Base-by-base conservation (phyloP, 2,329 filamentous ascomycete species). In the Fusarium hainanense region DNA sequence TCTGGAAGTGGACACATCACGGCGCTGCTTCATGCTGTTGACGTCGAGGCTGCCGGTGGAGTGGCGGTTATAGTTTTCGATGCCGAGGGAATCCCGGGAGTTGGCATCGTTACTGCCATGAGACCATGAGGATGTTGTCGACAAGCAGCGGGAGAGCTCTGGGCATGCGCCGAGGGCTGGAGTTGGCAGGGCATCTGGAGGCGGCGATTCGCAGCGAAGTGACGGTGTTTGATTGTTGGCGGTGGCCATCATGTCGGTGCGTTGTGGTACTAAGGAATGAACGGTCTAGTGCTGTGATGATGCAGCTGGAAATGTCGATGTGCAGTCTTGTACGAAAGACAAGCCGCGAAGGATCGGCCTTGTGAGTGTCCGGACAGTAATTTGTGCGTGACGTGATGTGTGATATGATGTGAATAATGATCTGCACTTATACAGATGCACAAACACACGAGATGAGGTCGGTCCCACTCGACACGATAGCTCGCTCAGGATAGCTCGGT, bases 141-240 rank as follows among this genome's bases (percentile, higher is more conserved):
- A 94, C 34, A 92, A 80, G 70, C 87, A 90, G 67, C 90, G 89
- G 55, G 89, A 85, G 56, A 91, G 83, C 59, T 85, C 82, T 14
- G 87, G 84, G 46, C 85, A 85, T 43, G 87, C 83, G 42, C 88
- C 85, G 60, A 92, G 82, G 58, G 90, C 88, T 41, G 86, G 84
- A n/a, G 85, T 86, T 9, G 91, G 90, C 20, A 86, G 83, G 20
- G 84, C 81, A 74, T 89, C 88, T 40, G 89, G 89, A 52, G 90
- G 88, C n/a, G 91, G 90, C 37, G 90, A 92, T 63, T 83, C 84
- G 71, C 84, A 82, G 74, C 85, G 85, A 51, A 83, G 69, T 66
- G 72, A 54, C 21, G 76, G 73, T 50, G 69, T 72, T 46, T 76
- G 74, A 56, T 78, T 74, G 71, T 78, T 76, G 66, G 76, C 69